Percentiles rank a stretch among this genome's conserved stretches.
These are phyloP conservation scores for Eragrostis nindensis DNA, from an alignment of 176 grass and related monocot genomes.

Conservation along the genomic window DNA sequence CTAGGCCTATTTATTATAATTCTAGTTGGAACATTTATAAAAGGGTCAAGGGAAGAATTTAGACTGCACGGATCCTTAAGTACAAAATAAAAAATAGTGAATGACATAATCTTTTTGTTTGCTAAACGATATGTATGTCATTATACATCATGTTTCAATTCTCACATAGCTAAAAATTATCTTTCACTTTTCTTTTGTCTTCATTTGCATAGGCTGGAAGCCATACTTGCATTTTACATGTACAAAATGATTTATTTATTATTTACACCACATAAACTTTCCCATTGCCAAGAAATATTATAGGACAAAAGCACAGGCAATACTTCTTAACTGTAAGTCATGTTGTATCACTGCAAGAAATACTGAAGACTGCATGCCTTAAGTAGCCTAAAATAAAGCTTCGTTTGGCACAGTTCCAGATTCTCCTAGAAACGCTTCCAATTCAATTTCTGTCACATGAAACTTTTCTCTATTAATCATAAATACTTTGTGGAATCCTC, in stretches of 20 bases:
- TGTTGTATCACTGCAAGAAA: neutral
- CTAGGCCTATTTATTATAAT: neutral
- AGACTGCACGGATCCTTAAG: neutral
- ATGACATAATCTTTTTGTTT: neutral
- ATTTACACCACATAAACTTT: neutral
- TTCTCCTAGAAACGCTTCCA: no score
- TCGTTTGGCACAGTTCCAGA: no score
- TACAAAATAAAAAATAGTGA: neutral
- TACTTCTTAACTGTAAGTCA: neutral
- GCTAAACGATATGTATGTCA: neutral
- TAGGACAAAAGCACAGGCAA: neutral
- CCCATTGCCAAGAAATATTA: neutral
- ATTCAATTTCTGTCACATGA: no score
- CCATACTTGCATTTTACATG: neutral
- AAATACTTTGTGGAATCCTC: no score
- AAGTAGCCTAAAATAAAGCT: neutral
- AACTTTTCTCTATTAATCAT: no score
- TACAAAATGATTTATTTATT: neutral
- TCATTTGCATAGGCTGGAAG: neutral
- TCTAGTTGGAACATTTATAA: neutral
- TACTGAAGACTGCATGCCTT: neutral
- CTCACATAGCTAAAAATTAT: neutral
- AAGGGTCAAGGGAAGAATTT: neutral
- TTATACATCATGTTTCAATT: neutral
- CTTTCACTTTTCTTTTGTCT: neutral